Conservation (phyloP, 106 monocot genomes). For the Acorus calamus region DNA sequence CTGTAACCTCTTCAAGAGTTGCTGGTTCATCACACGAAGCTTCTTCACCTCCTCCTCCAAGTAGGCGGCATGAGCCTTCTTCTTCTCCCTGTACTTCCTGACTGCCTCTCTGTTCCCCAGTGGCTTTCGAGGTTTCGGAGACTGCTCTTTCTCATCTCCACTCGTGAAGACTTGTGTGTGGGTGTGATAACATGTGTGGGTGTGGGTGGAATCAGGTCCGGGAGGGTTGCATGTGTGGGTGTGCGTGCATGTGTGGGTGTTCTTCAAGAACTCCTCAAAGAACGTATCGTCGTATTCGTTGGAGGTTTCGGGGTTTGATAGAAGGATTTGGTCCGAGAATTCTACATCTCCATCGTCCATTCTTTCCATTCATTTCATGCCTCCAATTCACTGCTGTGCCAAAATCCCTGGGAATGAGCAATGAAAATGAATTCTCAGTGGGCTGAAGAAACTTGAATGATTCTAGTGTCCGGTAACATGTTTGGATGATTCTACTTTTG, state of each 20-base stretch:
- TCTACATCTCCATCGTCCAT: slow-evolving; percentile 47
- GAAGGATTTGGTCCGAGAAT: slow-evolving; percentile 21
- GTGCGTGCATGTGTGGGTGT: slow-evolving; percentile 58
- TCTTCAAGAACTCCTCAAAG: slow-evolving; percentile 56
- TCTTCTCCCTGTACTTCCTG: too few species aligned
- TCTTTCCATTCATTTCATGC: neutral
- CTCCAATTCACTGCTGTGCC: neutral
- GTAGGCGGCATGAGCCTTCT: too few species aligned
- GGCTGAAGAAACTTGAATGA: too few species aligned
- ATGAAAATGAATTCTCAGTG: neutral
- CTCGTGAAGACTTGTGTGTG: slow-evolving; percentile 44
- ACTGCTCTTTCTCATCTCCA: slow-evolving; percentile 12
- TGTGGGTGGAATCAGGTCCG: slow-evolving; percentile 44
- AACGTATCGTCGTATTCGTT: neutral
- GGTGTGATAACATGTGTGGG: slow-evolving; percentile 77
- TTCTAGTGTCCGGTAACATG: too few species aligned
- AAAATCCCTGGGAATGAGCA: neutral
- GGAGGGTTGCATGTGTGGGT: slow-evolving; percentile 86
- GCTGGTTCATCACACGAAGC: too few species aligned
- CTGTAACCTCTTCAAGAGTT: too few species aligned
- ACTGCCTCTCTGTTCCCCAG: neutral
- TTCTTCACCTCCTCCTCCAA: too few species aligned
- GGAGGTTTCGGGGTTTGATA: slow-evolving; percentile 31
- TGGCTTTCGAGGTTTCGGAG: slow-evolving; percentile 36
- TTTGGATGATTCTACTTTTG: too few species aligned